phyloP scores from a whole-genome alignment of 2,329 filamentous ascomycete species.

The Epichloe coenophiala region DNA sequence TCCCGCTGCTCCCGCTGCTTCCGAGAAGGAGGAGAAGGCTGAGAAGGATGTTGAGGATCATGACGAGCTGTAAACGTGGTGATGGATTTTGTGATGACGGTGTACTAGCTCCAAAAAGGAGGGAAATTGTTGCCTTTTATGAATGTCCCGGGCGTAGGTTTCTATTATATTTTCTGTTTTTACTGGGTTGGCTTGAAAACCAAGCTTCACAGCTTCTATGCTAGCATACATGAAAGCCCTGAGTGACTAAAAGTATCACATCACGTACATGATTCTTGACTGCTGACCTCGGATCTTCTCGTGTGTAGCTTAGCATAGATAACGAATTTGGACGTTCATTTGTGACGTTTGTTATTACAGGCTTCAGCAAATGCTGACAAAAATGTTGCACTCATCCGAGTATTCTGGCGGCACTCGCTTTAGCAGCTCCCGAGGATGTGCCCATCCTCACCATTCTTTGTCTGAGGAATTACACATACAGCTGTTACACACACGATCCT shows the following conservation, averaged over 20 bases:
- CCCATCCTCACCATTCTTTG: background rate
- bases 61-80: conserved; percentile 60
- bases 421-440: background rate
- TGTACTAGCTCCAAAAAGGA: conserved; percentile 8
- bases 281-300: background rate
- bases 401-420: background rate
- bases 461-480: background rate
- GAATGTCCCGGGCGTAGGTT: conserved; percentile 19
- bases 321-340: background rate
- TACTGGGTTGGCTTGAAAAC: conserved; percentile 7
- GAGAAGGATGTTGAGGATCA: conserved; percentile 30
- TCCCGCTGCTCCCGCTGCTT: conserved; percentile 11
- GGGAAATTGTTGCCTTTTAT: conserved; percentile 17
- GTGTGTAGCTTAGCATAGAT: background rate
- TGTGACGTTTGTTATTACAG: background rate
- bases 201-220: conserved; percentile 14
- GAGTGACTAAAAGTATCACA: background rate
- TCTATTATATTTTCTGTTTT: conserved; percentile 6
- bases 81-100: background rate
- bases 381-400: background rate
- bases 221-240: conserved; percentile 11
- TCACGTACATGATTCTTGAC: background rate
- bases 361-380: background rate
- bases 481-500: background rate
- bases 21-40: conserved; percentile 32